Percentiles rank a stretch among this genome's conserved stretches.
Conservation (phyloP, 2,329 filamentous ascomycete species). For the Sphaerulina musiva region DNA sequence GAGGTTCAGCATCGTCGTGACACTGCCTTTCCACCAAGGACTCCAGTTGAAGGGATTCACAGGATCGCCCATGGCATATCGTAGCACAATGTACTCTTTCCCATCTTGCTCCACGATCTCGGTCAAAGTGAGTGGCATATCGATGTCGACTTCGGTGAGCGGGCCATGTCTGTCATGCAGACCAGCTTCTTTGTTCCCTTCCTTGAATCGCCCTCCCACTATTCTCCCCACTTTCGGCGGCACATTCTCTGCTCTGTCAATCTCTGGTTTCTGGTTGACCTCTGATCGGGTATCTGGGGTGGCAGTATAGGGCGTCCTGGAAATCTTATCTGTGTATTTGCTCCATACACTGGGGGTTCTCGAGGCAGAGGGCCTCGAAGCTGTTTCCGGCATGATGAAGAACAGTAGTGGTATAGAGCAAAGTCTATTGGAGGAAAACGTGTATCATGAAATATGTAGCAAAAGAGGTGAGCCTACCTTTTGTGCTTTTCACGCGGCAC, state of each 20-base stretch:
- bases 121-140: conserved; percentile 46
- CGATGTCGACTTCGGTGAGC: conserved; percentile 42
- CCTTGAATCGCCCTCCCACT: conserved; percentile 37
- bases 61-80: conserved; percentile 42
- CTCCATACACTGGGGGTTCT: conserved; percentile 21
- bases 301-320: conserved; percentile 16
- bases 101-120: conserved; percentile 40
- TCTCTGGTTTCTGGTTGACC: conserved; percentile 6
- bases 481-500: conserved; percentile 13
- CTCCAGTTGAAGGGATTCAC: conserved; percentile 50
- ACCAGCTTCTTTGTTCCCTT: conserved; percentile 29
- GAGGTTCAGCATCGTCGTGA: conserved; percentile 44
- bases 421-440: neutral
- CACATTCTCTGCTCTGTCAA: conserved; percentile 17
- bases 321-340: conserved; percentile 18
- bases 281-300: conserved; percentile 25
- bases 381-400: neutral
- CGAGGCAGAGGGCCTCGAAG: conserved; percentile 15
- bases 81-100: conserved; percentile 43
- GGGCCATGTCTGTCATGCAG: conserved; percentile 34
- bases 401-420: neutral
- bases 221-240: conserved; percentile 32
- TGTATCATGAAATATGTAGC: neutral
- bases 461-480: conserved; percentile 18
- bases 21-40: conserved; percentile 40